Conservation (phyloP, 2,329 filamentous ascomycete species). For the Calonectria pseudoturangicola region DNA sequence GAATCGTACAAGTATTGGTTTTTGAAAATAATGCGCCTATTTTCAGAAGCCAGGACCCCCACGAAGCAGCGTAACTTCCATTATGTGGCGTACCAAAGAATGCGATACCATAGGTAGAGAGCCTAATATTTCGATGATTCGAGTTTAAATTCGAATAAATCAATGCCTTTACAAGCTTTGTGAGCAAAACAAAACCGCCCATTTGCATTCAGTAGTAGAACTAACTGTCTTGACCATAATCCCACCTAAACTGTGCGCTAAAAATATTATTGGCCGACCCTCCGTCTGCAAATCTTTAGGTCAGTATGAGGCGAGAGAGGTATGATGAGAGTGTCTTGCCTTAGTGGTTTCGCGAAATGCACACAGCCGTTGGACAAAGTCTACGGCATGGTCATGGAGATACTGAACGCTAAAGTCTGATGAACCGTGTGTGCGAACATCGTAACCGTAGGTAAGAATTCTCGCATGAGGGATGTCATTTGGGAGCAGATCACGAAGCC, state of each 20-base stretch:
- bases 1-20: neutral
- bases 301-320: neutral
- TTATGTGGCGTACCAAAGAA: slow-evolving; percentile 6
- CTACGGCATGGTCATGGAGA: slow-evolving; percentile 7
- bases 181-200: neutral
- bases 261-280: neutral
- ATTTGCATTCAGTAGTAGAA: neutral
- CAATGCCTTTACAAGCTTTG: neutral
- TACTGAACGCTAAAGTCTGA: neutral
- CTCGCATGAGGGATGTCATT: neutral
- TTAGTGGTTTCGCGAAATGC: neutral
- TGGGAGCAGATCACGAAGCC: slow-evolving; percentile 2
- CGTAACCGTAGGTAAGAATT: slow-evolving; percentile 1
- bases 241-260: neutral
- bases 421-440: neutral
- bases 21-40: neutral
- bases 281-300: neutral
- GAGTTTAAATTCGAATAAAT: neutral
- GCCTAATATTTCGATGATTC: neutral
- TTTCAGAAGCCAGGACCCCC: neutral
- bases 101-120: neutral
- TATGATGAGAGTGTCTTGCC: neutral
- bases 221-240: neutral
- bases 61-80: neutral
- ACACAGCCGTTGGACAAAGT: neutral